Base-by-base conservation (phyloP, 495 filamentous ascomycete species). In the Apiosordaria backusii region DNA sequence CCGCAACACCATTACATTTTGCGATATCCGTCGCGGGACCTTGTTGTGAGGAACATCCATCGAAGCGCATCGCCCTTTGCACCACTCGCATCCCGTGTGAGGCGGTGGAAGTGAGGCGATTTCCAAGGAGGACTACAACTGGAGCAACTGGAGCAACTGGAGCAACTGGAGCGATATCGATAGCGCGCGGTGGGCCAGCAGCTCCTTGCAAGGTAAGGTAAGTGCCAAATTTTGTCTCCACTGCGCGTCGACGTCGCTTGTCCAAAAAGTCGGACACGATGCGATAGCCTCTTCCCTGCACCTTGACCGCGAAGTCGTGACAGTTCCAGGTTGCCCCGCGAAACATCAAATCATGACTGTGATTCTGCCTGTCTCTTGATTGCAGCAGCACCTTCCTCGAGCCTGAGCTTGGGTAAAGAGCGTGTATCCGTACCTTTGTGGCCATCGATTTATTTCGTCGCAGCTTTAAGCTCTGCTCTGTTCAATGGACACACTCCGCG, bases 181-280 rank as follows among this genome's bases (percentile, higher is more conserved):
- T 55, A 55, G 52, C 52, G 52, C 52, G 35, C 35, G 27, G 35
- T 45, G 35, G 35, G 52, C 52, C 52, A 21, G n/a, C 52, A 55
- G n/a, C 52, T 19, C 22, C 52, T 55, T 21, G n/a, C 22, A 55
- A 55, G 22, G 52, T 50, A 50, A 6, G 40, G 40, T 55, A 55
- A 55, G 52, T 55, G 52, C n/a, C 52, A 55, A 23, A 55, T 21
- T 21, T 21, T 55, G 52, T 19, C 52, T 55, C 52, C 52, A 55
- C 52, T 13, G 52, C 22, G 52, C 22, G 52, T 55, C 52, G 4
- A 53, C 50, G 19, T 21, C 50, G 19, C 50, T 16, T 53, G 50
- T 16, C 50, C 19, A 19, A 19, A 19, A 55, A 55, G 52, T 55
- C 52, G 52, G 52, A 55, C n/a, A 55, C n/a, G 22, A 23, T 21